These are phyloP conservation scores for Starmerella geochares DNA, from an alignment of 805 yeast species.

Conservation along the genomic window DNA sequence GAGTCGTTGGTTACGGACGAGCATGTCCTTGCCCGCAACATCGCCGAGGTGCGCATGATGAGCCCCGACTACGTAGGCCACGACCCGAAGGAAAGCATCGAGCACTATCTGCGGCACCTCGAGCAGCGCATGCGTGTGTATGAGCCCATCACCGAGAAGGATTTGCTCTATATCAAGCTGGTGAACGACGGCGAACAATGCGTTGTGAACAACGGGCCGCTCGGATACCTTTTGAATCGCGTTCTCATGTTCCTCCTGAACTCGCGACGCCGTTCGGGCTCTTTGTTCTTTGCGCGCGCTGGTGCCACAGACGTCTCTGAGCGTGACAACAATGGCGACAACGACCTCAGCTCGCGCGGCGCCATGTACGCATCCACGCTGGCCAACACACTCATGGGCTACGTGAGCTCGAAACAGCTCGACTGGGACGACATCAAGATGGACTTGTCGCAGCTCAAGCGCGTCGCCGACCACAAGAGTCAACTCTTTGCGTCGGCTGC, in stretches of 20 bases:
- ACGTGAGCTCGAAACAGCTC: conserved; percentile 28
- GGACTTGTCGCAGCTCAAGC: conserved; percentile 18
- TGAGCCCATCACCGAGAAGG: conserved; percentile 56
- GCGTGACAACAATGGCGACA: conserved; percentile 60
- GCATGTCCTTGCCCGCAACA: conserved; percentile 57
- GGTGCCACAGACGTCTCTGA: conserved; percentile 40
- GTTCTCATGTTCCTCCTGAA: conserved; percentile 90
- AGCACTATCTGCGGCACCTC: conserved; percentile 67
- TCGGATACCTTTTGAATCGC: conserved; percentile 82
- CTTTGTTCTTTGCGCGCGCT: conserved; percentile 73
- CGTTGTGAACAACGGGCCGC: conserved; percentile 65
- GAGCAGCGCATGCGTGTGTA: conserved; percentile 57
- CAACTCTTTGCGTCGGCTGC: conserved; percentile 18
- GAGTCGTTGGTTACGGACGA: conserved; percentile 77
- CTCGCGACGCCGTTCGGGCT: conserved; percentile 73
- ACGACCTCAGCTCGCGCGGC: conserved; percentile 70
- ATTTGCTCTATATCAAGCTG: conserved; percentile 68
- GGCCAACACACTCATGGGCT: conserved; percentile 44
- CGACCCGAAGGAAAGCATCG: conserved; percentile 62
- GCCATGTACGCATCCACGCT: conserved; percentile 53
- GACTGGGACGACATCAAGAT: conserved; percentile 16
- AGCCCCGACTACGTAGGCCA: conserved; percentile 81
- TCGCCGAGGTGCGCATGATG: conserved; percentile 63
- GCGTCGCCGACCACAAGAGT: conserved; percentile 21
- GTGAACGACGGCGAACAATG: conserved; percentile 83